Evolutionary conservation across 495 filamentous ascomycete genomes (phyloP), one percentile per base, ranked within the genome.

Genomic region (Jackrogersella minutella): DNA sequence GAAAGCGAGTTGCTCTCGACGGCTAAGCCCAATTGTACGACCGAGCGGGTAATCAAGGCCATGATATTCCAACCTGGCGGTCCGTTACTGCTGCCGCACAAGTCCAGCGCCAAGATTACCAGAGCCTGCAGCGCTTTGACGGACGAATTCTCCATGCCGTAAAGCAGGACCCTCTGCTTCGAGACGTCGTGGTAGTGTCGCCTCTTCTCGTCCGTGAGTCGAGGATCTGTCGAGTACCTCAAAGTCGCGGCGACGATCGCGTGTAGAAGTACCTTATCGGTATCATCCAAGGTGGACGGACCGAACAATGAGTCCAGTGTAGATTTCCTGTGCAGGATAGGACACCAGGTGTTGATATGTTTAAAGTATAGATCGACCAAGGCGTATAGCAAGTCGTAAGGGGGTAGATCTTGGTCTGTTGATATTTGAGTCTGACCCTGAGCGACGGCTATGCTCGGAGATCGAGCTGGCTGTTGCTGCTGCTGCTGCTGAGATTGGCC

Each of bases 331-430:
- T 96, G 91, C 14, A 97, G 80, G 17, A 97, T 94, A 0, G 93
- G 93, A 77, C 91, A 96, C 89, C 91, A 96, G 0, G 91, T 90
- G 72, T 96, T 93, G 73, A 97, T 86, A 64, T 95, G 90, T 66
- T 94, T 91, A 74, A 97, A 97, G 74, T 93, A 97, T 2, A 96
- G 80, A 70, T 96, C 91, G 5, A 91, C 89, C 21, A 96, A 77
- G 1, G 89, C 87, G 64, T 92, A 95, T 5, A 96, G 76, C 16
- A 96, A 74, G 74, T 94, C 91, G 61, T 96, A 93, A 5, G 93
- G 92, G 0, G 93, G 93, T 14, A 96, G 84, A 60, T 93, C 90
- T 47, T 90, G 82, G 65, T 93, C 91, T 4, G 87, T 71, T 7
- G 83, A 51, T 47, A 77, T 79, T 71, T 73, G 83, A 14, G 66